These are phyloP conservation scores for Hypoxylon cercidicola DNA, from an alignment of 495 filamentous ascomycete species.

Conservation along the genomic window DNA sequence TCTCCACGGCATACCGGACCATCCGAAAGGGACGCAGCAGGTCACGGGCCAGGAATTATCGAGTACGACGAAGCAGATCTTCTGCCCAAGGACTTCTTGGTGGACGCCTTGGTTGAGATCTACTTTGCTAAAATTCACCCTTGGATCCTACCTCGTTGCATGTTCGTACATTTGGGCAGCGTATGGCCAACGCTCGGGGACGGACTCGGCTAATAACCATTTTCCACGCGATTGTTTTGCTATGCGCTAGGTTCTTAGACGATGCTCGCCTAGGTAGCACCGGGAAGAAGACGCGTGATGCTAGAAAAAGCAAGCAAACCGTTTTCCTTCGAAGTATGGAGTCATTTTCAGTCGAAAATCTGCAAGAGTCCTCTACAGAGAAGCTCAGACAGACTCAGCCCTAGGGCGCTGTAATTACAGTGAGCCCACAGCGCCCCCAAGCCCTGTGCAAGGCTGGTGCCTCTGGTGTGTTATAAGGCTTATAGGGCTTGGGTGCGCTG, in stretches of 20 bases:
- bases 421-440: too few relatives aligned
- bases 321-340: constrained; percentile 52
- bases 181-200: constrained; percentile 31
- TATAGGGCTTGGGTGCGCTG: too few relatives aligned
- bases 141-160: constrained; percentile 57
- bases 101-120: constrained; percentile 38
- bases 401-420: too few relatives aligned
- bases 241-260: constrained; percentile 27
- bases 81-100: constrained; percentile 37
- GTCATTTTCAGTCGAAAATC: constrained; percentile 50
- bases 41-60: neutral
- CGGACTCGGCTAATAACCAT: constrained; percentile 34
- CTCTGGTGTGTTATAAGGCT: too few relatives aligned
- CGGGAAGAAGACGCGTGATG: constrained; percentile 29
- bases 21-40: neutral
- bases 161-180: constrained; percentile 42
- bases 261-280: constrained; percentile 6
- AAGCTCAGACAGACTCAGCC: constrained; percentile 1
- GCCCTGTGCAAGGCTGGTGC: too few relatives aligned
- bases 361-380: constrained; percentile 40
- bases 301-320: constrained; percentile 37
- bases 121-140: constrained; percentile 52
- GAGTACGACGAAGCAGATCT: constrained; percentile 11
- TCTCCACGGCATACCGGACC: neutral
- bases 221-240: constrained; percentile 48